These are phyloP conservation scores for Penicillium egyptiacum DNA, from an alignment of 495 filamentous ascomycete species.

Conservation along the genomic window DNA sequence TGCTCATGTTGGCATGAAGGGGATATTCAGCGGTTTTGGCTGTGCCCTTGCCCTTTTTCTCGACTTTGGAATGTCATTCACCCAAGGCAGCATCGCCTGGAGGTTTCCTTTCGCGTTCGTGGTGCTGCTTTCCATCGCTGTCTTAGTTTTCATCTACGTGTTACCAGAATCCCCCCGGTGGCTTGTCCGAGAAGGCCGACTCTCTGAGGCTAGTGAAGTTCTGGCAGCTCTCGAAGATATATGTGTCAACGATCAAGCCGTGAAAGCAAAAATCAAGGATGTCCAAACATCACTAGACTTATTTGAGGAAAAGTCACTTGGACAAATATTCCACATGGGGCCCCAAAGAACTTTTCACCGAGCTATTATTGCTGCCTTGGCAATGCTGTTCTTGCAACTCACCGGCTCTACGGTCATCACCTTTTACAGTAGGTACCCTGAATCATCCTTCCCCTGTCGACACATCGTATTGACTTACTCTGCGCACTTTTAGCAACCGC, in stretches of 20 bases:
- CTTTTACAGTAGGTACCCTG: constrained; percentile 26
- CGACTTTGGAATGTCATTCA: constrained; percentile 54
- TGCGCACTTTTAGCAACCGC: constrained; percentile 13
- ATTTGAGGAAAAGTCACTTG: constrained; percentile 12
- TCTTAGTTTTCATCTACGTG: constrained; percentile 33
- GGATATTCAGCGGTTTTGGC: constrained; percentile 59
- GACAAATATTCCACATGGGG: constrained; percentile 23
- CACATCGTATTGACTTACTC: neutral
- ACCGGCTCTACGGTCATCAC: constrained; percentile 28
- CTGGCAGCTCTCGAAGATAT: constrained; percentile 44
- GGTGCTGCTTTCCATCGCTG: constrained; percentile 29
- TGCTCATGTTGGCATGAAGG: constrained; percentile 57
- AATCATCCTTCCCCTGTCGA: neutral
- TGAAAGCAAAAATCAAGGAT: constrained; percentile 21
- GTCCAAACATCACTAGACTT: constrained; percentile 24
- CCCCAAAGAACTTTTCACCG: constrained; percentile 26
- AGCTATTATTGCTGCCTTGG: constrained; percentile 20
- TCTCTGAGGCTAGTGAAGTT: constrained; percentile 32
- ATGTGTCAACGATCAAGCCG: constrained; percentile 24
- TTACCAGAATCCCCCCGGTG: constrained; percentile 48
- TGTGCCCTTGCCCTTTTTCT: constrained; percentile 53
- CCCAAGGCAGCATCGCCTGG: constrained; percentile 43
- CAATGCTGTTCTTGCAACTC: constrained; percentile 24
- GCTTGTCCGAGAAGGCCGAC: constrained; percentile 39
- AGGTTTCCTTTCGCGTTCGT: constrained; percentile 52